Conservation (phyloP, 495 filamentous ascomycete species). For the Elaphomyces granulatus region DNA sequence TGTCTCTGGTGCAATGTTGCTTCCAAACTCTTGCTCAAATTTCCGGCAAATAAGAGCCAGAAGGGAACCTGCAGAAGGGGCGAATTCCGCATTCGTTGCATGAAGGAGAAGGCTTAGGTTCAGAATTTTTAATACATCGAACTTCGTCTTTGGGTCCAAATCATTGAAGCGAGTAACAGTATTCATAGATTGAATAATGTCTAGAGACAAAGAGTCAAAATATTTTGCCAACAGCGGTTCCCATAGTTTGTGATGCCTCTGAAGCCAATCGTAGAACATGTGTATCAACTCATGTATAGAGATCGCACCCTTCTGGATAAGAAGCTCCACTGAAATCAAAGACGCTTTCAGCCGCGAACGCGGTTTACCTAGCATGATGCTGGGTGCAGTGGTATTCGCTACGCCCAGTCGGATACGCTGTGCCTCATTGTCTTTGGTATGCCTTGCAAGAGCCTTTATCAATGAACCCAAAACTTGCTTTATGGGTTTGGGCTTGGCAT, state of each 20-base stretch:
- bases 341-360: constrained; percentile 28
- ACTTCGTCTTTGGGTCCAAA: constrained; percentile 5
- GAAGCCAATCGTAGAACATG: constrained; percentile 21
- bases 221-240: constrained; percentile 18
- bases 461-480: constrained; percentile 54
- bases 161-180: constrained; percentile 2
- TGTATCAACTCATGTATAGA: constrained; percentile 18
- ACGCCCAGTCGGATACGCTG: constrained; percentile 12
- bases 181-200: constrained; percentile 8
- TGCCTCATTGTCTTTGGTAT: constrained; percentile 23
- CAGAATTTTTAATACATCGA: constrained; percentile 19
- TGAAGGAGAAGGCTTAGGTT: constrained; percentile 25
- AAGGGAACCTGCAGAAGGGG: constrained; percentile 49
- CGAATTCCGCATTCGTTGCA: constrained; percentile 38
- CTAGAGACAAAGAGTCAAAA: constrained; percentile 15
- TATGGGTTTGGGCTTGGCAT: constrained; percentile 58
- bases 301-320: constrained; percentile 27
- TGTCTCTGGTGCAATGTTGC: constrained; percentile 3
- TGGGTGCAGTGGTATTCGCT: constrained; percentile 18
- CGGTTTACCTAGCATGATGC: constrained; percentile 27
- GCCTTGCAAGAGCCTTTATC: constrained; percentile 34
- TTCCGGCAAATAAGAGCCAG: constrained; percentile 42
- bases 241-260: constrained; percentile 19
- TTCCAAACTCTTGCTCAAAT: constrained; percentile 10
- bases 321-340: constrained; percentile 27